Conservation (phyloP, 345 rosid genomes). For the Eucalyptus curtisii region DNA sequence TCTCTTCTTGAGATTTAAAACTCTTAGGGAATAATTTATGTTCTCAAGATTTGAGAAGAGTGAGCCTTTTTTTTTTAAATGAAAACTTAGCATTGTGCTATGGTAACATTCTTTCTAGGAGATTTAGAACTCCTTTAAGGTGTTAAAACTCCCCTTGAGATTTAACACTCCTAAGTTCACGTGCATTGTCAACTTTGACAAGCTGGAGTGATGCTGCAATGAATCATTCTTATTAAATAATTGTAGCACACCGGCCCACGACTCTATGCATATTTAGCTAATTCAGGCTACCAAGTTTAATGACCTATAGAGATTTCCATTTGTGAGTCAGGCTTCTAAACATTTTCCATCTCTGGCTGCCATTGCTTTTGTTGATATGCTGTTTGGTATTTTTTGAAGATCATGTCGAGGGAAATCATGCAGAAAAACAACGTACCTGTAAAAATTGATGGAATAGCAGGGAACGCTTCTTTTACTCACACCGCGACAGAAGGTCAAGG, state of each 20-base stretch:
- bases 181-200: fast-evolving
- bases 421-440: fast-evolving
- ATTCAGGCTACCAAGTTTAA: fast-evolving
- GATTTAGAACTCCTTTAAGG: neutral
- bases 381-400: neutral
- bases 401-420: fast-evolving
- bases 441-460: neutral
- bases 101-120: fast-evolving
- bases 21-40: neutral
- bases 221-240: neutral
- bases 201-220: fast-evolving
- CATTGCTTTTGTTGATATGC: fast-evolving
- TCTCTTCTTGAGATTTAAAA: neutral
- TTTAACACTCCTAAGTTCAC: neutral
- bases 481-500: fast-evolving
- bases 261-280: neutral
- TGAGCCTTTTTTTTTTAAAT: neutral
- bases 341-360: neutral
- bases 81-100: neutral
- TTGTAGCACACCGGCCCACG: neutral
- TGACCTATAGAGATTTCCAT: neutral
- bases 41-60: neutral
- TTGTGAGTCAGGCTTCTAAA: neutral
- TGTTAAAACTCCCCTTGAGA: neutral
- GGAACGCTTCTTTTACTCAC: neutral